Percentiles rank a stretch among this genome's conserved stretches.
Conservation (phyloP, 352 stramenopile genomes). For the Pythium volutum region DNA sequence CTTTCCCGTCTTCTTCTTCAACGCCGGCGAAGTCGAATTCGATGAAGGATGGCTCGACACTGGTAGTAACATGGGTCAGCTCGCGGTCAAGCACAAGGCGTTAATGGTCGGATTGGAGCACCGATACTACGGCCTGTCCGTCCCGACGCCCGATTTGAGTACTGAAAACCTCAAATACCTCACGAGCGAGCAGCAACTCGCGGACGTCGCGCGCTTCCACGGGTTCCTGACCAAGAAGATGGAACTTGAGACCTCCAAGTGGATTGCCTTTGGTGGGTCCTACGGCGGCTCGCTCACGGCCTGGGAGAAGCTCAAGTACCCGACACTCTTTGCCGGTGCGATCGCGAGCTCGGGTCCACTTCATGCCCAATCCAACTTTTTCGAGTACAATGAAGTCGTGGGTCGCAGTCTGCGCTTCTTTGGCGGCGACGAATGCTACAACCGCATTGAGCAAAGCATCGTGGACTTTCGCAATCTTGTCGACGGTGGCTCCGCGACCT, state of each 20-base stretch:
- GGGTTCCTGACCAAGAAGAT: conserved; percentile 69
- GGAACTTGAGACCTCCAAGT: conserved; percentile 59
- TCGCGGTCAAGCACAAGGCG: conserved; percentile 71
- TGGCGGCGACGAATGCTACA: conserved; percentile 77
- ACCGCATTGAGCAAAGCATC: conserved; percentile 61
- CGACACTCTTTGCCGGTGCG: conserved; percentile 87
- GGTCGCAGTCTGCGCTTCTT: conserved; percentile 76
- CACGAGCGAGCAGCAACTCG: conserved; percentile 86
- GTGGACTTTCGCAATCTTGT: conserved; percentile 48
- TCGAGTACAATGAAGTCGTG: conserved; percentile 88
- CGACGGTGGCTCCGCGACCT: conserved; percentile 41
- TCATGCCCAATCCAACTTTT: conserved; percentile 79
- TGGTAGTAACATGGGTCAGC: conserved; percentile 66
- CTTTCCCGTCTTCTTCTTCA: conserved; percentile 89
- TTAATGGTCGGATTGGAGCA: conserved; percentile 92
- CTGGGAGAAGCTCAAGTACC: conserved; percentile 93
- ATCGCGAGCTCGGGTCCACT: conserved; percentile 91
- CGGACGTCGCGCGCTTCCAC: conserved; percentile 91
- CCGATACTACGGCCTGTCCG: conserved; percentile 94
- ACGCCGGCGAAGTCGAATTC: conserved; percentile 66
- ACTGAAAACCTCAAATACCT: conserved; percentile 85
- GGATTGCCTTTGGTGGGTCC: conserved; percentile 92
- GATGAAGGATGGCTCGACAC: conserved; percentile 54
- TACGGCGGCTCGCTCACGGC: conserved; percentile 94
- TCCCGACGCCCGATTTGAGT: conserved; percentile 80